Base-by-base conservation (phyloP, 352 stramenopile genomes). In the Pythium biforme region DNA sequence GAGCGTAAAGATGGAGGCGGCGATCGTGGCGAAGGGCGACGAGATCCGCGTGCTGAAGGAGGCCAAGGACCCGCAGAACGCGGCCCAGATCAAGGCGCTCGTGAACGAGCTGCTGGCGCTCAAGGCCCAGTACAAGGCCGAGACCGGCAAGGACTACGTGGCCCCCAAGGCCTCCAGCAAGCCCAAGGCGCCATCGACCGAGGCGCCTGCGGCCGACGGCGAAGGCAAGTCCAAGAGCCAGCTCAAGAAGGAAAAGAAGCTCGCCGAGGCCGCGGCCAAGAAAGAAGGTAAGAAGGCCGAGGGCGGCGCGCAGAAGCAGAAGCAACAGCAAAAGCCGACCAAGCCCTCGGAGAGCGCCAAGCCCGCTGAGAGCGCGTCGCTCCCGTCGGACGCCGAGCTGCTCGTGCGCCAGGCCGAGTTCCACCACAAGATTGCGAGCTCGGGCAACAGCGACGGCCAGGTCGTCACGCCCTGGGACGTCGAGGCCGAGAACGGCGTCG, bases 401-500 rank as follows among this genome's bases (percentile, higher is more conserved):
- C 53, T 95, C 34, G 58, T 90, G 57, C 83, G 86, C 40, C 86
- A 95, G 69, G 55, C 75, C 14, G 77, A 86, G 57, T 95, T 92
- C 69, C 69, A 91, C 66, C 74, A 89, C 58, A 77, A 90, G 55
- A 72, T 86, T 25, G 47, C 76, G 41, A 82, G 69, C 62, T 79
- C 80, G 20, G 75, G 73, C 45, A 79, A 76, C 52, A 69, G 58
- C 15, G 70, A 76, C 39, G 87, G 74, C 0, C 93, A 98, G 76
- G 70, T 92, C 4, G 87, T 98, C 58, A 97, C 91, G 33, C 93
- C 93, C 19, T 98, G 93, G 93, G 91, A 96, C 41, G 91, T 98
- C 19, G 90, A 97, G 51, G 97, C 97, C 11, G 93, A 98, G 64
- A 91, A 95, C 57, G 93, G 90, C 53, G 98, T 99, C 51, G 97